phyloP scores from a whole-genome alignment of 805 yeast species.

The Saturnispora galanensis region DNA sequence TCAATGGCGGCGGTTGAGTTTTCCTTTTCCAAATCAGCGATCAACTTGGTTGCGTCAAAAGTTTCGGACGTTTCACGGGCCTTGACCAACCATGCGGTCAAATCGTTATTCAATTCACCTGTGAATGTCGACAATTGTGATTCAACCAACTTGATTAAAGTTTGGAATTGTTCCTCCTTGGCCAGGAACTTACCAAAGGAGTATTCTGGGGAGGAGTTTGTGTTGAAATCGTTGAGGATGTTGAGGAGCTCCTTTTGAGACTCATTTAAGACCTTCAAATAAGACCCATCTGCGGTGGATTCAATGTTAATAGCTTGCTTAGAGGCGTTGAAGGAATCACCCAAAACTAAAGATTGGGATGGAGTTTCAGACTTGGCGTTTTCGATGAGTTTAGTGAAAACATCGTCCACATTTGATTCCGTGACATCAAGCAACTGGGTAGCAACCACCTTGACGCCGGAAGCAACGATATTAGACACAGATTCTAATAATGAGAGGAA shows the following conservation, averaged over 20 bases:
- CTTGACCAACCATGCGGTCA: slow-evolving; percentile 63
- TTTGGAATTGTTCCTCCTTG: slow-evolving; percentile 39
- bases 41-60: slow-evolving; percentile 20
- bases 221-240: slow-evolving; percentile 44
- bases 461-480: slow-evolving; percentile 33
- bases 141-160: slow-evolving; percentile 35
- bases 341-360: slow-evolving; percentile 53
- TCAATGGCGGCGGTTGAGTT: slow-evolving; percentile 28
- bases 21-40: slow-evolving; percentile 24
- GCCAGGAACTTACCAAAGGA: slow-evolving; percentile 74
- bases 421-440: slow-evolving; percentile 40
- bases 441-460: slow-evolving; percentile 47
- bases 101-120: slow-evolving; percentile 42
- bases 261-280: slow-evolving; percentile 65
- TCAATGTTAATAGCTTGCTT: slow-evolving; percentile 28
- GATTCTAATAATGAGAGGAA: slow-evolving; percentile 67
- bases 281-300: slow-evolving; percentile 65
- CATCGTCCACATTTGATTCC: slow-evolving; percentile 28
- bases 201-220: slow-evolving; percentile 69
- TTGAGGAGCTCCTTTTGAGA: slow-evolving; percentile 34
- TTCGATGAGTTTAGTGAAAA: slow-evolving; percentile 1
- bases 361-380: slow-evolving; percentile 40
- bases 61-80: slow-evolving; percentile 30
- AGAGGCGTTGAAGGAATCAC: slow-evolving; percentile 29
- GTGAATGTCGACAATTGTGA: slow-evolving; percentile 36